Evolutionary conservation across 306 rosid genomes (phyloP), one percentile per base, ranked within the genome.

Genomic region (Glycine latifolia): DNA sequence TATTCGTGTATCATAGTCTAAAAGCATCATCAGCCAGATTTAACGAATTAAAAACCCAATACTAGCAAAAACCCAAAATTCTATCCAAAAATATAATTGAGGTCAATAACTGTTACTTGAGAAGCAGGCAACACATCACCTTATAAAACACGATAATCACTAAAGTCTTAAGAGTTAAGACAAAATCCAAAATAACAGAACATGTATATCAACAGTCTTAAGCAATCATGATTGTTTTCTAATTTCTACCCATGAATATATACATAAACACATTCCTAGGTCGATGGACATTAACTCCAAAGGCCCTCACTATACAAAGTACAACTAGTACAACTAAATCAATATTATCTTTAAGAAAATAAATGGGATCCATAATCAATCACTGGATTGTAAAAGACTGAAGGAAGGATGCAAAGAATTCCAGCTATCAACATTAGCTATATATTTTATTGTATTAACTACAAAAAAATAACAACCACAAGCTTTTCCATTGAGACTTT

Each of bases 381-480:
- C 67, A 60, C 37, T 33, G 55, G 46, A 20, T 17, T 11, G 31
- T n/a, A 46, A 44, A 13, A 11, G 71, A 63, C 49, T 35, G 11
- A 33, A 55, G 10, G 68, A 62, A 46, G 75, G 63, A 53, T 10
- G 11, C 74, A 67, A 31, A 67, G 43, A 81, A 66, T 75, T 75
- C 15, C 26, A 67, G 46, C 46, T 55, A 55, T 55, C 81, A 67
- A 67, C 72, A 55, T 44, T 47, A 66, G 60, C 74, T 15, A 55
- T 44, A 75, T 66, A 9, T 73, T 46, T 10, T 37, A 33, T 60
- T 75, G n/a, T 74, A 59, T 56, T 49, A 41, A 65, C 43, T 71
- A 76, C 43, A 33, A 71, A 80, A 80, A 75, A 68, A 4, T 15
- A 37, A 74, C 12, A 7, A 58, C 53, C 67, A 75, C 67, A 61